Evolutionary conservation across 176 grass and related monocot genomes (phyloP), one percentile per base, ranked within the genome.

Genomic region (Coix lacrymajobi): DNA sequence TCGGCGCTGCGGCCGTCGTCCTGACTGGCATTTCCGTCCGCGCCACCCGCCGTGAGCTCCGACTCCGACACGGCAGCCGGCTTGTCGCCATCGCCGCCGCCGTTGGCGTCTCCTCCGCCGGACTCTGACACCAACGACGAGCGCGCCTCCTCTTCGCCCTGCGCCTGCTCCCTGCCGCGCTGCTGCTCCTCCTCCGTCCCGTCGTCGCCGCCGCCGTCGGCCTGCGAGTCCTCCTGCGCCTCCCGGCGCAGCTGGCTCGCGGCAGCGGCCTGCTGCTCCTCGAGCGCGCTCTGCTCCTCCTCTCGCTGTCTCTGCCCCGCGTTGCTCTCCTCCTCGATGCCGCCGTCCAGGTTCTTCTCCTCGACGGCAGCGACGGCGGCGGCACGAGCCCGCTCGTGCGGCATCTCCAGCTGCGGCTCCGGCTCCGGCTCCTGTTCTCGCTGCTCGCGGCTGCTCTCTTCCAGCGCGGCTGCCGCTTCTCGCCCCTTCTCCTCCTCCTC

Each of bases 271-370:
- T 38, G 7, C 77, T 84, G 94, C 13, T 89, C 83, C 1, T 87
- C 85, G 11, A 83, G 83, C 78, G 85, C 88, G 36, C 60, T 88
- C 76, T 86, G 75, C 28, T 97, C 94, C 46, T 72, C 84, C 65
- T 94, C 90, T 3, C 85, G 76, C 64, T 68, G 91, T 67, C 85
- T 84, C 86, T 91, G 90, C 76, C 84, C 70, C 12, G 63, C 84
- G 25, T 69, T 82, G 91, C 85, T 94, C 77, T 87, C 82, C 74
- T 93, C 91, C 79, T 93, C 89, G 37, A 89, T 75, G 77, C 90
- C 92, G 36, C 92, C 90, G 19, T 95, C 92, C 36, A 95, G n/a
- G 72, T 75, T 91, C 77, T 85, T 82, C 88, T 91, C 96, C 75
- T 88, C 92, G 31, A 86, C 90, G 13, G 56, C 74, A 6, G 24